These are phyloP conservation scores for Trichomonas gallinae DNA, from an alignment of 208 protist genomes.

Conservation along the genomic window DNA sequence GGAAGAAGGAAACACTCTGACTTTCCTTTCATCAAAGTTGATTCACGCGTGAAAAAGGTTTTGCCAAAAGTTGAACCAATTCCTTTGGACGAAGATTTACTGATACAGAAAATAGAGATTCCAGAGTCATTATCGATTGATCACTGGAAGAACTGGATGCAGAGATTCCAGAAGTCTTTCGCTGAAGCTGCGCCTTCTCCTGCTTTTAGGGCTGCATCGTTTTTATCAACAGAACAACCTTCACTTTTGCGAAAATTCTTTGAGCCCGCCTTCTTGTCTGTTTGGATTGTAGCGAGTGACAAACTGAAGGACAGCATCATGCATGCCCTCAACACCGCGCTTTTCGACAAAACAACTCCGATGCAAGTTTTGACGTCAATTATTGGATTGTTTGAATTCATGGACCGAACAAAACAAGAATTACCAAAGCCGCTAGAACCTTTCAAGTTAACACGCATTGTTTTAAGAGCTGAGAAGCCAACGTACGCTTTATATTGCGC, in stretches of 20 bases:
- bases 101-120: not conserved
- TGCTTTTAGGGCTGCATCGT: not conserved
- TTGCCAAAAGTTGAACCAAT: not conserved
- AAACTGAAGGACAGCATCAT: not conserved
- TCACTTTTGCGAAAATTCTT: not conserved
- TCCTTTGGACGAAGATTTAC: not conserved
- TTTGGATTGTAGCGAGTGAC: not conserved
- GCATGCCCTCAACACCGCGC: not conserved
- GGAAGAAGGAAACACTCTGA: not conserved
- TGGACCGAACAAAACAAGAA: not conserved
- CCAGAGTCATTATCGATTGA: not conserved
- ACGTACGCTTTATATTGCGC: not conserved
- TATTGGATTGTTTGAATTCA: slow-evolving; percentile 10
- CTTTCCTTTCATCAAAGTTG: not conserved
- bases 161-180: not conserved
- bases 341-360: not conserved
- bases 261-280: not conserved
- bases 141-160: slow-evolving; percentile 11
- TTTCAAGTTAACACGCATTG: not conserved
- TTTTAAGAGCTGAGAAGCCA: not conserved
- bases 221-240: not conserved
- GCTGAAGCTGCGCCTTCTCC: not conserved
- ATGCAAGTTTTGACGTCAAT: not conserved
- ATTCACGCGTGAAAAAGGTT: not conserved
- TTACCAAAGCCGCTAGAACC: not conserved